These are phyloP conservation scores for Alternaria alternata DNA, from an alignment of 2,329 filamentous ascomycete species.

Conservation along the genomic window DNA sequence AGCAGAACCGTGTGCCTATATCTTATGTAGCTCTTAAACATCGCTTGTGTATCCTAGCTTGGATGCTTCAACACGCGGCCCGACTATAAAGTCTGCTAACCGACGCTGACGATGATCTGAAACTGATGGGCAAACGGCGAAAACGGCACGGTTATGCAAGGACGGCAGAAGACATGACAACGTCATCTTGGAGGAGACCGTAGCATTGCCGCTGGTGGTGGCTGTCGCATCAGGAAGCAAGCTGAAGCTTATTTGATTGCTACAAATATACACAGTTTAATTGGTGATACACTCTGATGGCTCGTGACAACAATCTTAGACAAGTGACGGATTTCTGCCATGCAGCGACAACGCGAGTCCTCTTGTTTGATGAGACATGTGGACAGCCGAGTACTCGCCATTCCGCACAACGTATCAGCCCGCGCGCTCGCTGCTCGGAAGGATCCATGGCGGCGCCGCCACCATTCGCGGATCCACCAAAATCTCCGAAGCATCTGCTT, in stretches of 20 bases:
- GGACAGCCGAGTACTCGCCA: slow-evolving; percentile 3
- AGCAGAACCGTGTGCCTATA: slow-evolving; percentile 9
- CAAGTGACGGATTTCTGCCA: background rate
- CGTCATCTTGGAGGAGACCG: slow-evolving; percentile 8
- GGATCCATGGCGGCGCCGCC: slow-evolving; percentile 10
- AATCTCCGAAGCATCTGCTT: slow-evolving; percentile 7
- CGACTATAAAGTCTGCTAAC: slow-evolving; percentile 10
- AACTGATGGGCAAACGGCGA: slow-evolving; percentile 13
- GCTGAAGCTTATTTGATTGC: slow-evolving; percentile 5
- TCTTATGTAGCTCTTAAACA: slow-evolving; percentile 5
- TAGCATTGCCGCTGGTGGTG: slow-evolving; percentile 3
- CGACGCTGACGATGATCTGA: slow-evolving; percentile 9
- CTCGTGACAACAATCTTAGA: background rate
- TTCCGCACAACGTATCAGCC: background rate
- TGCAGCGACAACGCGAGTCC: background rate
- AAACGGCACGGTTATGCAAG: background rate
- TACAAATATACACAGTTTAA: background rate
- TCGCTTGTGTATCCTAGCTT: slow-evolving; percentile 1
- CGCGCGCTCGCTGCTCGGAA: slow-evolving; percentile 5
- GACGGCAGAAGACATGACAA: background rate
- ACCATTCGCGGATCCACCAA: slow-evolving; percentile 5
- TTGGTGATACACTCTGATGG: background rate
- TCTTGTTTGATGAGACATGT: slow-evolving; percentile 11
- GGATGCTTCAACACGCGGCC: slow-evolving; percentile 4
- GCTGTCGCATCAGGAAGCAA: slow-evolving; percentile 3